These are phyloP conservation scores for Juncus inflexus DNA, from an alignment of 176 grass and related monocot genomes.

Conservation along the genomic window DNA sequence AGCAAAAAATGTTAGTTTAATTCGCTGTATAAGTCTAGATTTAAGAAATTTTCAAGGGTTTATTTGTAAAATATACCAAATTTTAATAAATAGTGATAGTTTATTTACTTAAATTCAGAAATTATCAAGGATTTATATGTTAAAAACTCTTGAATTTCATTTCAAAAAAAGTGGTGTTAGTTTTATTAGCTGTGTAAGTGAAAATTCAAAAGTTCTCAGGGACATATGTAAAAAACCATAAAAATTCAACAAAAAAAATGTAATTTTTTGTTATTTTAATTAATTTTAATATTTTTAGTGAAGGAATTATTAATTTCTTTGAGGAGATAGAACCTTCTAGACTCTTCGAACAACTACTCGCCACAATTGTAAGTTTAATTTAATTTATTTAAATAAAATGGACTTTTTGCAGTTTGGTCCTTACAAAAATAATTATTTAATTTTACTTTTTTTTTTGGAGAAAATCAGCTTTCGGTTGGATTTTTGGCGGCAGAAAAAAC, in stretches of 20 bases:
- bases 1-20: conserved; percentile 36
- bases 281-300: conserved; percentile 45
- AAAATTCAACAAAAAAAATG: no score
- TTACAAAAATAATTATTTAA: conserved; percentile 14
- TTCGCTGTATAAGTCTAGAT: conserved; percentile 73
- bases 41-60: conserved; percentile 11
- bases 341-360: conserved; percentile 79
- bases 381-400: not conserved
- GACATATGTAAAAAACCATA: no score
- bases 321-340: conserved; percentile 72
- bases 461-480: conserved; percentile 69
- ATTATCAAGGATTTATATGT: no score
- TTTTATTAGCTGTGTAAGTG: no score
- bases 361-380: conserved; percentile 51
- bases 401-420: conserved; percentile 14
- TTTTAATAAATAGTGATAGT: no score
- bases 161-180: no score
- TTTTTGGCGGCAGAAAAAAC: conserved; percentile 58
- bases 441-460: conserved; percentile 28
- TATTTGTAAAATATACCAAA: not conserved
- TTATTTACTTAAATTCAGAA: no score
- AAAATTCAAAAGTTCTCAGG: no score
- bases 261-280: conserved; percentile 1
- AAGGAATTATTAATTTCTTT: conserved; percentile 73
- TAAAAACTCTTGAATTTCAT: no score